These are phyloP conservation scores for Apodospora peruviana DNA, from an alignment of 495 filamentous ascomycete species.

Conservation along the genomic window DNA sequence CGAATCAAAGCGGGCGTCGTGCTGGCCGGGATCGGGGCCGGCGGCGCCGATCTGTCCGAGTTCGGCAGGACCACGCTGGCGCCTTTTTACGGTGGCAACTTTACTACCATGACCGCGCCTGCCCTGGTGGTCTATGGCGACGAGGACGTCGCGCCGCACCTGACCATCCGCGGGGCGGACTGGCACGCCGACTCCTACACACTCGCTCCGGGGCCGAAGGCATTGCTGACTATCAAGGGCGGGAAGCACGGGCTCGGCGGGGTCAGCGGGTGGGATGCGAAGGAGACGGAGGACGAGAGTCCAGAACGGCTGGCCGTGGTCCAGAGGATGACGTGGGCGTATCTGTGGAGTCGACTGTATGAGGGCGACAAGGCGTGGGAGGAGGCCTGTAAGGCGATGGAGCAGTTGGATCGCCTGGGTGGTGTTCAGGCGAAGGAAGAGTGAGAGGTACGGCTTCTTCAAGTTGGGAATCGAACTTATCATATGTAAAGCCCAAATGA, in stretches of 20 bases:
- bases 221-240: conserved; percentile 29
- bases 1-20: conserved; percentile 38
- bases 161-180: conserved; percentile 31
- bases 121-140: conserved; percentile 36
- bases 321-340: conserved; percentile 37
- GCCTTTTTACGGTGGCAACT: conserved; percentile 29
- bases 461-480: no score
- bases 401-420: no score
- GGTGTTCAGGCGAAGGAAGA: no score
- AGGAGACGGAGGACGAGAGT: conserved; percentile 36
- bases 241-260: conserved; percentile 35
- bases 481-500: no score
- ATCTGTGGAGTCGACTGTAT: conserved; percentile 33
- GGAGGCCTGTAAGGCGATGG: no score
- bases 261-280: conserved; percentile 34
- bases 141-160: conserved; percentile 28
- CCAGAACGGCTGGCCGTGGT: conserved; percentile 30
- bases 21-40: conserved; percentile 27
- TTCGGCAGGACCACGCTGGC: conserved; percentile 12
- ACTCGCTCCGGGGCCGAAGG: conserved; percentile 30
- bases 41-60: conserved; percentile 19
- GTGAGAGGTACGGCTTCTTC: no score
- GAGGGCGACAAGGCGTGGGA: conserved; percentile 31
- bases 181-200: conserved; percentile 38
- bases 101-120: conserved; percentile 31